Conservation (phyloP, 495 filamentous ascomycete species). For the Aspergillus sparsus region DNA sequence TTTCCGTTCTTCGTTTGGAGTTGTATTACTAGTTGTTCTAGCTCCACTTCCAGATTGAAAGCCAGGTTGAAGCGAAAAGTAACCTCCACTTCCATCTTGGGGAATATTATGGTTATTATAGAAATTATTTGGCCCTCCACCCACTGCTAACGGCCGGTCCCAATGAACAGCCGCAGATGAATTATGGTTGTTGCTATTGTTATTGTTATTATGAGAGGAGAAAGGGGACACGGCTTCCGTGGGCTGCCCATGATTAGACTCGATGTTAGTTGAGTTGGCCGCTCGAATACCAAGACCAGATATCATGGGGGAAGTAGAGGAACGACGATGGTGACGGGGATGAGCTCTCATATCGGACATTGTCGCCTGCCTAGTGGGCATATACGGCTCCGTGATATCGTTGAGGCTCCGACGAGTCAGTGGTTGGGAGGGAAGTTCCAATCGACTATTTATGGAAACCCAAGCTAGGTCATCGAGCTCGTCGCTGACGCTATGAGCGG, state of each 20-base stretch:
- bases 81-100: conserved; percentile 26
- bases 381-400: conserved; percentile 7
- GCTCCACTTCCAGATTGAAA: conserved; percentile 22
- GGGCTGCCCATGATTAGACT: conserved; percentile 6
- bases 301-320: conserved; percentile 38
- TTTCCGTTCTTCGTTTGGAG: conserved; percentile 34
- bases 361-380: conserved; percentile 2
- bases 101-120: background rate
- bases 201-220: too few relatives aligned
- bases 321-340: conserved; percentile 37
- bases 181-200: background rate
- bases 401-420: conserved; percentile 26
- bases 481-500: conserved; percentile 16
- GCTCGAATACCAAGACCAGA: conserved; percentile 13
- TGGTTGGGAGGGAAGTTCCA: conserved; percentile 61
- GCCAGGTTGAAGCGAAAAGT: conserved; percentile 26
- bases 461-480: conserved; percentile 63
- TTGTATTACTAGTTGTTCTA: conserved; percentile 27
- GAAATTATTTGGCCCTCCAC: background rate
- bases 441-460: conserved; percentile 71
- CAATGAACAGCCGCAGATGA: background rate
- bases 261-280: conserved; percentile 22
- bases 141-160: background rate
- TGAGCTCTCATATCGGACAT: background rate
- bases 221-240: too few relatives aligned